A percentile compares a stretch with the other conserved stretches of the same genome.
These are phyloP conservation scores for Karstenula rhodostoma DNA, from an alignment of 2,329 filamentous ascomycete genomes.

Conservation along the genomic window DNA sequence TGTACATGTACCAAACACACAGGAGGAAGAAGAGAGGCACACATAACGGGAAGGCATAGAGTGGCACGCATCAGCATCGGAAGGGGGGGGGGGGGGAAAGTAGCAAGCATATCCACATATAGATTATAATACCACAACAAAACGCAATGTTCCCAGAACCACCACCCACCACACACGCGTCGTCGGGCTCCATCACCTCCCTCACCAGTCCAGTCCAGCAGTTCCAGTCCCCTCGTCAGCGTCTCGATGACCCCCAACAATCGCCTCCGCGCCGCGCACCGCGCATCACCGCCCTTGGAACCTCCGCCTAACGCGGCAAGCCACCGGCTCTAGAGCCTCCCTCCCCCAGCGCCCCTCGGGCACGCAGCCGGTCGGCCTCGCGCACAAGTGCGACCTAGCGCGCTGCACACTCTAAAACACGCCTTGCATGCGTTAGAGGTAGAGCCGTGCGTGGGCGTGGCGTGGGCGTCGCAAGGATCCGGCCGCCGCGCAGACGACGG, in stretches of 20 bases:
- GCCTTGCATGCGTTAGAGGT: neutral
- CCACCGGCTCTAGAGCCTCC: neutral
- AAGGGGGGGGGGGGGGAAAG: neutral
- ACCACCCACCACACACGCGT: neutral
- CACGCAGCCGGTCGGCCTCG: neutral
- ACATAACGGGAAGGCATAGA: neutral
- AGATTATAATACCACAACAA: neutral
- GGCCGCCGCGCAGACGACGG: neutral
- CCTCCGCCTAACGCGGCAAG: neutral
- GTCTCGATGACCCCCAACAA: too few relatives aligned
- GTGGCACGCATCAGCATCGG: neutral
- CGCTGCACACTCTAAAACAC: neutral
- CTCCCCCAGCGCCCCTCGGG: neutral
- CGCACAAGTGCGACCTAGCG: constrained; percentile 2
- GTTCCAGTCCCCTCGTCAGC: too few relatives aligned
- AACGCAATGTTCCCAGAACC: neutral
- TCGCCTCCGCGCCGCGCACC: too few relatives aligned
- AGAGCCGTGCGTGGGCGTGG: too few relatives aligned
- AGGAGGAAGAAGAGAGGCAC: neutral
- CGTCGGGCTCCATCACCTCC: too few relatives aligned
- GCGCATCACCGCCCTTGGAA: too few relatives aligned
- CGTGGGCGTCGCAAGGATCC: neutral
- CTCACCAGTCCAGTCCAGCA: too few relatives aligned
- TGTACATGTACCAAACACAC: neutral
- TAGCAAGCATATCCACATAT: neutral